A percentile compares a stretch with the other conserved stretches of the same genome.
Conservation (phyloP, 768 basidiomycete genomes). For the Serpula lacrymans region DNA sequence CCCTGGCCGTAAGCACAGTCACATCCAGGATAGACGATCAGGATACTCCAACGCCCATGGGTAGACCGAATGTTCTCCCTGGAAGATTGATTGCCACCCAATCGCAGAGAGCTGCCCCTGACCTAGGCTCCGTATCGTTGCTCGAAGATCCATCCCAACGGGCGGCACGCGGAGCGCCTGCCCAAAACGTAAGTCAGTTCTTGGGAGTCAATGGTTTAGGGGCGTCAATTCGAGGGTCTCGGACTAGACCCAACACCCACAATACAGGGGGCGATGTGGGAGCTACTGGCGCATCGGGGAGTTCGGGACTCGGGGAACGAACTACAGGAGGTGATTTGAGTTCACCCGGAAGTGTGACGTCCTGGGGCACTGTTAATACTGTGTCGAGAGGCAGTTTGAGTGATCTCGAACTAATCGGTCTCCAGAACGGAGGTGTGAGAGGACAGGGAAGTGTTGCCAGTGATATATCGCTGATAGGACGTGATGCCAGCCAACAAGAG, state of each 20-base stretch:
- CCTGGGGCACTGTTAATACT: conserved; percentile 33
- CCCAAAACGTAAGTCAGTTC: conserved; percentile 12
- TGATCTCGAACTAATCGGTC: conserved; percentile 29
- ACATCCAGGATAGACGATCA: conserved; percentile 24
- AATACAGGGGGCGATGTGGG: too few species aligned
- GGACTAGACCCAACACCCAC: too few species aligned
- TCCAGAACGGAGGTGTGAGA: conserved; percentile 26
- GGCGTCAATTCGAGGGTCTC: too few species aligned
- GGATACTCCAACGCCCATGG: conserved; percentile 17
- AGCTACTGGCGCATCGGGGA: too few species aligned
- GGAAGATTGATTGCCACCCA: conserved; percentile 24
- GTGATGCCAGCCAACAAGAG: conserved; percentile 12
- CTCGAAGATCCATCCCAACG: conserved; percentile 13
- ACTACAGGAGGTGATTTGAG: too few species aligned
- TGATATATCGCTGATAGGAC: conserved; percentile 18
- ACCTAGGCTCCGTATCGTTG: conserved; percentile 11
- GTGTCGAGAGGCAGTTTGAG: conserved; percentile 14
- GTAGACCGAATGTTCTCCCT: conserved; percentile 13
- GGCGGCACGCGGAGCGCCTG: conserved; percentile 14
- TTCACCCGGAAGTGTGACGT: conserved; percentile 32
- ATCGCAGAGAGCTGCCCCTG: conserved; percentile 14
- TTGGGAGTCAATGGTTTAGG: conserved; percentile 19
- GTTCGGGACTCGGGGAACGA: too few species aligned
- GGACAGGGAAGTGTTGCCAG: conserved; percentile 18
- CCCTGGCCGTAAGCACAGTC: conserved; percentile 17